These are phyloP conservation scores for Annona cherimola DNA, from an alignment of 164 flowering plant species.

Conservation along the genomic window DNA sequence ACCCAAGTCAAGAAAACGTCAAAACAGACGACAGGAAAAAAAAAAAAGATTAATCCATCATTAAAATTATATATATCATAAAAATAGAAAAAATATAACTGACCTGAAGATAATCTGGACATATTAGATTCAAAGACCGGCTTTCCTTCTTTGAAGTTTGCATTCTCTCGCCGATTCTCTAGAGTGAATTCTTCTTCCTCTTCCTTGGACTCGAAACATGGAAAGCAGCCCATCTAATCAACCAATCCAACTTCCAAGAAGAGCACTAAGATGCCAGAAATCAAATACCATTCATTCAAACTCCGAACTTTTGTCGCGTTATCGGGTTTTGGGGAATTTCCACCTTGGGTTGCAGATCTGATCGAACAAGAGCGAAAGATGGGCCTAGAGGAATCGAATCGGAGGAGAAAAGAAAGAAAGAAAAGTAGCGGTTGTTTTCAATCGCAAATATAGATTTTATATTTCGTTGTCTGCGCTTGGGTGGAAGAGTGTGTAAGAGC, in stretches of 20 bases:
- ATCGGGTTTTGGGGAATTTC: background rate
- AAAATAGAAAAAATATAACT: slow-evolving; percentile 4
- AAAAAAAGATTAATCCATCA: background rate
- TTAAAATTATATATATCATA: background rate
- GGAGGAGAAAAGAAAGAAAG: background rate
- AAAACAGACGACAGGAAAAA: background rate
- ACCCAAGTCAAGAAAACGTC: background rate
- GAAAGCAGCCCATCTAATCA: slow-evolving; percentile 33
- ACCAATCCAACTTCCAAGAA: slow-evolving; percentile 6
- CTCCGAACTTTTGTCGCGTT: background rate
- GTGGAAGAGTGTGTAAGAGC: background rate
- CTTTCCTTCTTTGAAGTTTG: slow-evolving; percentile 11
- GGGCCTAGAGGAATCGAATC: slow-evolving; percentile 12
- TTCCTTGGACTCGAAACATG: slow-evolving; percentile 36
- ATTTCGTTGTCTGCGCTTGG: background rate
- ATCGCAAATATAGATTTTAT: background rate
- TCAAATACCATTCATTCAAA: slow-evolving; percentile 10
- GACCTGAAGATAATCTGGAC: slow-evolving; percentile 30
- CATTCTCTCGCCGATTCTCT: slow-evolving; percentile 13
- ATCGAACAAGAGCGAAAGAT: slow-evolving; percentile 1
- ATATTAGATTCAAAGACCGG: slow-evolving; percentile 20
- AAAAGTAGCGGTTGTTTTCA: background rate
- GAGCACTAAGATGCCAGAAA: slow-evolving; percentile 5
- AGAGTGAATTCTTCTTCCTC: slow-evolving; percentile 25
- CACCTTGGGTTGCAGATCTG: background rate